These are phyloP conservation scores for Saccharomycopsis synnaedendra DNA, from an alignment of 805 yeast genomes.

Conservation along the genomic window DNA sequence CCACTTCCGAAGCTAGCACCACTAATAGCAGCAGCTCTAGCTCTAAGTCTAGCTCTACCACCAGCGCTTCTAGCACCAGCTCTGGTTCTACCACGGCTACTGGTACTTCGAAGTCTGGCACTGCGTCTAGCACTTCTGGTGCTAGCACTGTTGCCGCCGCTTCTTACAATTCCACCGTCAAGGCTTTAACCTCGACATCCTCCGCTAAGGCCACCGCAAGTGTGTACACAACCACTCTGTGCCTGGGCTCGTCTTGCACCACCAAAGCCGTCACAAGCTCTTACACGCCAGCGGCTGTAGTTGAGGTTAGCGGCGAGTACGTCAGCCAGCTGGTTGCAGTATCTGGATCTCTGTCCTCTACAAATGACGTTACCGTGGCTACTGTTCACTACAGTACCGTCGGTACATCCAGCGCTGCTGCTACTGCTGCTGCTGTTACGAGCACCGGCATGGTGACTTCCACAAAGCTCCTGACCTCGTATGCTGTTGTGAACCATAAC, in stretches of 20 bases:
- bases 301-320: not conserved
- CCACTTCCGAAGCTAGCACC: not conserved
- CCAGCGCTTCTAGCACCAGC: constrained; percentile 1
- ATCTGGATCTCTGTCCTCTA: not conserved
- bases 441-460: no score
- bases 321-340: not conserved
- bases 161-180: not conserved
- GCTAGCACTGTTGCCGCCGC: not conserved
- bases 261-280: no score
- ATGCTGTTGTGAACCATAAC: not conserved
- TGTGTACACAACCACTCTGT: not conserved
- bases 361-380: not conserved
- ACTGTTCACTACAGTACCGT: constrained; percentile 1
- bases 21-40: not conserved
- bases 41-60: not conserved
- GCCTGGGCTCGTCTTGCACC: no score
- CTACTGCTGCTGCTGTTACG: not conserved
- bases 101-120: constrained; percentile 1
- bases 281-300: no score
- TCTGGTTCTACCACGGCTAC: not conserved
- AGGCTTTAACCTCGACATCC: not conserved
- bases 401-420: not conserved
- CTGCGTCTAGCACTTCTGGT: not conserved
- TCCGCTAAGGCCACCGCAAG: not conserved
- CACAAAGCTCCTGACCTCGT: not conserved